Evolutionary conservation across 2,329 filamentous ascomycete genomes (phyloP).

Genomic region (Sarocladium kiliense): DNA sequence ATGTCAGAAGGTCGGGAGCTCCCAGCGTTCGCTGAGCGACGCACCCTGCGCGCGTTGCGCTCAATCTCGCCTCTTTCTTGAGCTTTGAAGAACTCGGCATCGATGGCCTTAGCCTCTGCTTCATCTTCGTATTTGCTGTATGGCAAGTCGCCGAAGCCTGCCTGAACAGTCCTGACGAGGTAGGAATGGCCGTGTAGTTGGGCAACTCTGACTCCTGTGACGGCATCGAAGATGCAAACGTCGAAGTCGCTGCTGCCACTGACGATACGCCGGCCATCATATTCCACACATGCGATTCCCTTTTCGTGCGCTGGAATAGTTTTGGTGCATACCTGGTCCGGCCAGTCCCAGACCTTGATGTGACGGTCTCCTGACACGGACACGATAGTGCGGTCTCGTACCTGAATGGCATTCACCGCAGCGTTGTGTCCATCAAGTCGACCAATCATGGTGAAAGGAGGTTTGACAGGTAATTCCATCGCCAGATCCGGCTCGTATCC

Average conservation of each 20-base stretch:
- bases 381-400: constrained; percentile 79
- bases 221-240: constrained; percentile 88
- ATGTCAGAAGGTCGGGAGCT: constrained; percentile 72
- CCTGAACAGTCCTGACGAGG: constrained; percentile 90
- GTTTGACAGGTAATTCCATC: constrained; percentile 44
- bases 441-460: constrained; percentile 72
- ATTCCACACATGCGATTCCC: constrained; percentile 96
- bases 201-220: constrained; percentile 82
- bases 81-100: constrained; percentile 65
- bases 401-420: constrained; percentile 94
- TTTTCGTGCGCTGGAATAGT: constrained; percentile 86
- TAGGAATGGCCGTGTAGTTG: constrained; percentile 77
- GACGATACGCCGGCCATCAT: constrained; percentile 87
- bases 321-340: constrained; percentile 66
- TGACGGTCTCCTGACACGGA: constrained; percentile 91
- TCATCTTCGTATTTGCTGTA: constrained; percentile 73
- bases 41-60: constrained; percentile 25
- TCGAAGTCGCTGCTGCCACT: constrained; percentile 96
- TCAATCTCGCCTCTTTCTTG: constrained; percentile 45
- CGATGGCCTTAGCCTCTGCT: constrained; percentile 66
- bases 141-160: constrained; percentile 84
- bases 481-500: constrained; percentile 45
- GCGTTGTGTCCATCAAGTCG: constrained; percentile 79
- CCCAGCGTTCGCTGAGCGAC: constrained; percentile 56
- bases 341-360: constrained; percentile 94